phyloP scores from a whole-genome alignment of 257 asterid genomes.

The Ophiorrhiza pumila region DNA sequence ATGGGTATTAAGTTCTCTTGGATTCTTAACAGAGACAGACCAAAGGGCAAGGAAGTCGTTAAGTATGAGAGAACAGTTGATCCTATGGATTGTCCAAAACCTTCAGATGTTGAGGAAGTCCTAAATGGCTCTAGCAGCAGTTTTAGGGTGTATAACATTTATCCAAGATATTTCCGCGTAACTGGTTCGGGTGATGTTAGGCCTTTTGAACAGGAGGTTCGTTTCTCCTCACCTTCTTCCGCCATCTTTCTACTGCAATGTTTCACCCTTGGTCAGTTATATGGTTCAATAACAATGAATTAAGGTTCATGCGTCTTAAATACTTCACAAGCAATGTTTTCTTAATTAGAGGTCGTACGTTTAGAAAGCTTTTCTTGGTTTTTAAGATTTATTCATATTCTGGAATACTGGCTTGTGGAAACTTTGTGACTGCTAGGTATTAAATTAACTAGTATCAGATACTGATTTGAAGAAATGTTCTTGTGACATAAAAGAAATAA shows the following conservation, averaged over 20 bases:
- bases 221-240: slow-evolving; percentile 7
- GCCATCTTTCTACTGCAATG: not conserved
- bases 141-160: slow-evolving; percentile 62
- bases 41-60: slow-evolving; percentile 93
- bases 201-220: slow-evolving; percentile 81
- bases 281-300: not conserved
- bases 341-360: not conserved
- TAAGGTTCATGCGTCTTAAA: not conserved
- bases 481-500: not conserved
- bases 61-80: slow-evolving; percentile 66
- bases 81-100: slow-evolving; percentile 56
- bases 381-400: not conserved
- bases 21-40: slow-evolving; percentile 90
- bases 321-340: no score
- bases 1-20: slow-evolving; percentile 82
- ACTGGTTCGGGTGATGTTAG: slow-evolving; percentile 98
- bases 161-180: slow-evolving; percentile 82
- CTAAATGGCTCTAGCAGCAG: slow-evolving; percentile 72
- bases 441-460: not conserved
- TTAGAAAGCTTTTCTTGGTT: not conserved
- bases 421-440: not conserved
- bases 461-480: not conserved
- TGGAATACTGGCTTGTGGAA: not conserved
- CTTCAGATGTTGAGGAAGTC: slow-evolving; percentile 70
- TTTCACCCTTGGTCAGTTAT: not conserved